Evolutionary conservation across 2,329 filamentous ascomycete genomes (phyloP).

Genomic region (Xylaria sp.): DNA sequence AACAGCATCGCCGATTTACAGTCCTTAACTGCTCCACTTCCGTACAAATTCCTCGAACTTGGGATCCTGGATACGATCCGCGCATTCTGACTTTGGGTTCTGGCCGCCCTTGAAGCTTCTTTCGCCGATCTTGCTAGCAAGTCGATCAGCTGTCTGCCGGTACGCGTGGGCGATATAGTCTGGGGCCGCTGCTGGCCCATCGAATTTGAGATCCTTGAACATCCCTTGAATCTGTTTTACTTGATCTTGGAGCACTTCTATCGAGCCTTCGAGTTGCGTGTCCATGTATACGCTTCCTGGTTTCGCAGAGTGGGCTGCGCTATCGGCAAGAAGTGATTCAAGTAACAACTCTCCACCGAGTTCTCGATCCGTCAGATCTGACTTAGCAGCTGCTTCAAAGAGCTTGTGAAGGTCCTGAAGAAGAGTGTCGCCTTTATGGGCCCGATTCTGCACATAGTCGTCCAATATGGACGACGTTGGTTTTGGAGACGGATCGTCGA

Average conservation of each 20-base stretch:
- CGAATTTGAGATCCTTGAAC: conserved; percentile 41
- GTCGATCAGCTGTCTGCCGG: conserved; percentile 36
- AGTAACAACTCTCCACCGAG: conserved; percentile 43
- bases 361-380: conserved; percentile 43
- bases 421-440: conserved; percentile 44
- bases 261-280: conserved; percentile 47
- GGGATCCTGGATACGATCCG: conserved; percentile 32
- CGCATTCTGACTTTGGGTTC: conserved; percentile 11
- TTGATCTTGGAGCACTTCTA: conserved; percentile 44
- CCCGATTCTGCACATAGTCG: conserved; percentile 43
- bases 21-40: conserved; percentile 40
- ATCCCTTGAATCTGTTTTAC: conserved; percentile 39
- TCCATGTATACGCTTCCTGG: conserved; percentile 45
- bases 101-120: conserved; percentile 21
- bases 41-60: conserved; percentile 41
- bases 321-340: conserved; percentile 46
- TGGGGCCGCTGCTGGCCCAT: conserved; percentile 30
- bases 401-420: conserved; percentile 43
- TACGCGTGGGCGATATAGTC: conserved; percentile 45
- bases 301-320: conserved; percentile 31
- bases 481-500: conserved; percentile 23
- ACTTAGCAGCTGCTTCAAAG: conserved; percentile 45
- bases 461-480: conserved; percentile 37
- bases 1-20: background rate
- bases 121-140: conserved; percentile 32